These are phyloP conservation scores for Colletotrichum godetiae DNA, from an alignment of 2,329 filamentous ascomycete genomes.

Conservation along the genomic window DNA sequence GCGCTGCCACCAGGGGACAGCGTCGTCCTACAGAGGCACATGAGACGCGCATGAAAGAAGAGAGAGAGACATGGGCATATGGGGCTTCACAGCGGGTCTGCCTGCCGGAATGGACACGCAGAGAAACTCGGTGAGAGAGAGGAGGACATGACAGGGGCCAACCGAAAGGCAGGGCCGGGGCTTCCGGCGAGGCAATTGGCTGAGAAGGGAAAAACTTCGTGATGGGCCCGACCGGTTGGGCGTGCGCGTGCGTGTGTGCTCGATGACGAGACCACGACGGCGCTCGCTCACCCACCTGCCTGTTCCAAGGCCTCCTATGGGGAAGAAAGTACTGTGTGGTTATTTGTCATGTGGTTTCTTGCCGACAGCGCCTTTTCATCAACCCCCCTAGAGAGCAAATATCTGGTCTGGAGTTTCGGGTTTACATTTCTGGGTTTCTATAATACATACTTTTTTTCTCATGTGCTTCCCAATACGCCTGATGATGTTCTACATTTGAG, in stretches of 20 bases:
- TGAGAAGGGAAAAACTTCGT: not conserved
- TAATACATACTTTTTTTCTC: constrained; percentile 49
- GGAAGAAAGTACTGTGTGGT: constrained; percentile 25
- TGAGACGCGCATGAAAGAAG: not conserved
- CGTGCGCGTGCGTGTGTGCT: not conserved
- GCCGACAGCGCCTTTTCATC: constrained; percentile 30
- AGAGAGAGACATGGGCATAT: constrained; percentile 5
- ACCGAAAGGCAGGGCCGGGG: not conserved
- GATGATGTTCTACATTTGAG: not conserved
- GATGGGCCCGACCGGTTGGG: constrained; percentile 1
- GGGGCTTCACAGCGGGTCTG: constrained; percentile 1
- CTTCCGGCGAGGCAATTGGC: not conserved
- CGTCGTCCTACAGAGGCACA: not conserved
- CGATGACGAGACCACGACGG: constrained; percentile 1
- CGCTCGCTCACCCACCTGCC: not conserved
- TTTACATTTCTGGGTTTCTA: constrained; percentile 51
- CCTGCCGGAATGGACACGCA: not conserved
- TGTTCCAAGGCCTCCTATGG: not conserved
- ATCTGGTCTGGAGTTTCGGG: constrained; percentile 60
- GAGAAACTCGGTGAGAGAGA: not conserved
- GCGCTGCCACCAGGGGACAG: constrained; percentile 19
- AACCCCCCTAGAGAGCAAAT: constrained; percentile 51
- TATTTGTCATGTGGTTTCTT: constrained; percentile 28
- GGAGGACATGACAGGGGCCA: constrained; percentile 6
- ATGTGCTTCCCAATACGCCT: not conserved